Percentiles rank a stretch among this genome's conserved stretches.
phyloP scores from a whole-genome alignment of 139 green algal genomes.

The Gonium pectorale region DNA sequence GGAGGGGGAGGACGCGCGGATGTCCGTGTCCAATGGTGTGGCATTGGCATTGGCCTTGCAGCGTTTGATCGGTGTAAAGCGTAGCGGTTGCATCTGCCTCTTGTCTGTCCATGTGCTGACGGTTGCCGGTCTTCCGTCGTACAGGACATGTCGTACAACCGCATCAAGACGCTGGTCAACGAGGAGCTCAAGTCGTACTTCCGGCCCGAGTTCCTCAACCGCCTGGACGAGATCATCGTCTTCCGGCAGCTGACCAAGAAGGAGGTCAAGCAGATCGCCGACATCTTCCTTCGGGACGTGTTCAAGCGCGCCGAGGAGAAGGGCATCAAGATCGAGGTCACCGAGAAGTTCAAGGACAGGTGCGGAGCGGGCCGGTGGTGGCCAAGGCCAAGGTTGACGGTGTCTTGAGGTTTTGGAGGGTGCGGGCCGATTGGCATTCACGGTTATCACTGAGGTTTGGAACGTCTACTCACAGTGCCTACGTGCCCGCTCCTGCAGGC shows the following conservation, averaged over 20 bases:
- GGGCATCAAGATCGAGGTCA: slow-evolving; percentile 96
- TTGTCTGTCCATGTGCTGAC: too few species aligned
- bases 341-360: slow-evolving; percentile 59
- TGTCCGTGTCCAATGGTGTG: too few species aligned
- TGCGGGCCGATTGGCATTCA: too few species aligned
- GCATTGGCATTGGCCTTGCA: too few species aligned
- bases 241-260: slow-evolving; percentile 98
- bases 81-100: too few species aligned
- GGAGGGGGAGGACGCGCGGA: neutral
- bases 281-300: slow-evolving; percentile 98
- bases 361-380: neutral
- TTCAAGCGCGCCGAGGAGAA: slow-evolving; percentile 94
- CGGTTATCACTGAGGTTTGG: too few species aligned
- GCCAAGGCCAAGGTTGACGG: too few species aligned
- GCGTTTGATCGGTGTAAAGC: too few species aligned
- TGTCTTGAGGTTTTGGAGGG: too few species aligned
- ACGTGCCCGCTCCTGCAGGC: slow-evolving; percentile 56
- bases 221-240: slow-evolving; percentile 99
- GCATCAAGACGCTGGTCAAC: slow-evolving; percentile 94
- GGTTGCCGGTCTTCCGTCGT: too few species aligned
- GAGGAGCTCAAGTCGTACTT: slow-evolving; percentile 99
- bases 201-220: slow-evolving; percentile 98
- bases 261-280: slow-evolving; percentile 98
- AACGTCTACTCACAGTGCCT: too few species aligned
- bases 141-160: slow-evolving; percentile 83